Evolutionary conservation across 2,329 filamentous ascomycete genomes (phyloP).

Genomic region (Tolypocladium ophioglossoides): DNA sequence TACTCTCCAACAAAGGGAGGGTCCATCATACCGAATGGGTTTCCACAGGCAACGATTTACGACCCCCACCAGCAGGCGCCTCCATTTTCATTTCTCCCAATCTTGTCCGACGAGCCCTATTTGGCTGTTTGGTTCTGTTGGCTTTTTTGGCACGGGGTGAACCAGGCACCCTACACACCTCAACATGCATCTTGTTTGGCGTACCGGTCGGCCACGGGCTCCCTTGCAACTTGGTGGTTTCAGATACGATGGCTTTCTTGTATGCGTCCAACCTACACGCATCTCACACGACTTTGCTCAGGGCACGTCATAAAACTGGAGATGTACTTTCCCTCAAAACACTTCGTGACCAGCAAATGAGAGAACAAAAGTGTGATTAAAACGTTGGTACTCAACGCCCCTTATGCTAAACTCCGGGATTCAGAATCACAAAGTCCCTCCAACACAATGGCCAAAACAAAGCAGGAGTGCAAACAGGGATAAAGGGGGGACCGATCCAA

Average conservation of each 20-base stretch:
- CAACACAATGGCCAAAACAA: conserved; percentile 1
- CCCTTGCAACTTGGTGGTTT: not conserved
- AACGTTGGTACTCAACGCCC: conserved; percentile 5
- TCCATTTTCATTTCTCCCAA: not conserved
- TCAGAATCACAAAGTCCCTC: conserved; percentile 3
- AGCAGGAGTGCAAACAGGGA: not conserved
- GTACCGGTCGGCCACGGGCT: not conserved
- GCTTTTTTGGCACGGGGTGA: not conserved
- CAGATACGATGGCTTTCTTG: not conserved
- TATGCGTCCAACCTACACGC: not conserved
- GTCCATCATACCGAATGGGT: not conserved
- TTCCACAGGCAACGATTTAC: not conserved
- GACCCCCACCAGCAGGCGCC: not conserved
- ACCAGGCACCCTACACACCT: not conserved
- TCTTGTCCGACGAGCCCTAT: not conserved
- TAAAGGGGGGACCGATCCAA: not conserved
- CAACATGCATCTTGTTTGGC: not conserved
- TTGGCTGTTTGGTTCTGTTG: not conserved
- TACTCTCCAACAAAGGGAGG: not conserved
- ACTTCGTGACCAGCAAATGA: not conserved
- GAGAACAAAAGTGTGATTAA: not conserved
- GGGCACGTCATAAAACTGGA: not conserved
- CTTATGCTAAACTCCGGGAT: conserved; percentile 8
- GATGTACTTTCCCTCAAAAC: not conserved
- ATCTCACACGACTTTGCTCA: not conserved